Percentiles rank a stretch among this genome's conserved stretches.
Evolutionary conservation across 148 eudicot genomes (phyloP).

Genomic region (Nepenthes gracilis): DNA sequence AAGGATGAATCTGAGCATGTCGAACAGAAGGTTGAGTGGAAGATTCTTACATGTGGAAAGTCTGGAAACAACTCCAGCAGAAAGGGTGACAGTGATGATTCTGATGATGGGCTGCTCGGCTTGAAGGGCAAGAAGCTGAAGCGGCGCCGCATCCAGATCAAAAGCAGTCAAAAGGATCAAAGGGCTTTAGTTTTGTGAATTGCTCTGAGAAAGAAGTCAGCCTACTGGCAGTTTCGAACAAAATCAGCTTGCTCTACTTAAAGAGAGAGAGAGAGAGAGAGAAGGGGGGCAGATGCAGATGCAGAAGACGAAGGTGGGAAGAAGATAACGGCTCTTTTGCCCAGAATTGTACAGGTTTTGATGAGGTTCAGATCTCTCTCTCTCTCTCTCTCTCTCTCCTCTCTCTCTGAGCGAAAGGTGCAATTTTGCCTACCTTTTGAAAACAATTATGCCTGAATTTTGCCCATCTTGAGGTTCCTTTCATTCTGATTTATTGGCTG

Average conservation of each 20-base stretch:
- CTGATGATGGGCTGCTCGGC: constrained; percentile 33
- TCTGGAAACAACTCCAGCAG: constrained; percentile 33
- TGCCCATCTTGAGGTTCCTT: too few relatives aligned
- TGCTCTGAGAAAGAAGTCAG: too few relatives aligned
- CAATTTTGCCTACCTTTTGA: too few relatives aligned
- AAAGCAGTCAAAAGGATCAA: constrained; percentile 11
- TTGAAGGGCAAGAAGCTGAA: constrained; percentile 40
- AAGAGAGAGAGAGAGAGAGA: not conserved
- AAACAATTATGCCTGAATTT: too few relatives aligned
- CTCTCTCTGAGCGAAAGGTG: too few relatives aligned
- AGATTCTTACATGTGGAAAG: constrained; percentile 46
- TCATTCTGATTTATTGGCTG: too few relatives aligned
- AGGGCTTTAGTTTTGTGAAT: too few relatives aligned
- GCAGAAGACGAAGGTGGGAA: not conserved
- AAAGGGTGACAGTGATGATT: constrained; percentile 65
- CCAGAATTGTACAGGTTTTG: not conserved
- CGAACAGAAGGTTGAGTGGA: constrained; percentile 39
- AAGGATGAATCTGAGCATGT: constrained; percentile 44
- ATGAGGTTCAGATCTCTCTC: too few relatives aligned
- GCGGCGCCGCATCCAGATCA: constrained; percentile 2
- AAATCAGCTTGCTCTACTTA: not conserved
- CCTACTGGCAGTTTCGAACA: too few relatives aligned
- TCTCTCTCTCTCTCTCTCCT: too few relatives aligned
- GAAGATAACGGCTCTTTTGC: not conserved
- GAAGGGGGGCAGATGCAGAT: not conserved